Base-by-base conservation (phyloP, 495 filamentous ascomycete species). In the Penicillium odoratum region DNA sequence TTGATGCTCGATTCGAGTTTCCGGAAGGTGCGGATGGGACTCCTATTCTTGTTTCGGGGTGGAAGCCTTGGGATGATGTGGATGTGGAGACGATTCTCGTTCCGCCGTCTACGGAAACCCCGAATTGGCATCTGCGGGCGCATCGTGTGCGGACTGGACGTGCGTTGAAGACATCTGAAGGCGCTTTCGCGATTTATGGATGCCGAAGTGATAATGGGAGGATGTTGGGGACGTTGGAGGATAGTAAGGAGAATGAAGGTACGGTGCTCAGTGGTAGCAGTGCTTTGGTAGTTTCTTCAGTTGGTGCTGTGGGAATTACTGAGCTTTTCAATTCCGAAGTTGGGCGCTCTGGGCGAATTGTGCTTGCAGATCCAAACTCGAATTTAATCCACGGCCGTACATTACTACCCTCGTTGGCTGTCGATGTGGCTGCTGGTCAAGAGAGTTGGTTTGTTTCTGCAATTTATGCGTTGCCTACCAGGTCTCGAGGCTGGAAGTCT, bases 331-430 rank as follows among this genome's bases (percentile, higher is more conserved):
- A 83, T 36, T 54, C 64, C 0, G 55, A 49, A 1, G 65, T 64
- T 38, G 66, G 68, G 9, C 73, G 88, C 26, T 68, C 69, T 31
- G 87, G 87, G 1, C 81, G 73, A 50, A 73, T 88, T 49, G 84
- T 91, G 33, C 83, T 89, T 49, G 86, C 87, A 2, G 90, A 93
- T 68, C 87, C 89, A 1, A 92, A 93, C 66, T 85, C 86, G 36
- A 92, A 92, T 64, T 69, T 92, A 40, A 79, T 91, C 0, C 82
- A 88, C 71, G 82, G 84, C 34, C 71, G 89, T 51, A 89, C 87
- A 0, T 75, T 88, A 42, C 77, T 92, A 53, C 90, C 89, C 18
- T 88, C 85, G 15, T 64, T 92, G 61, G 61, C 70, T 34, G 59
- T 59, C 3, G 69, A 76, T 54, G 30, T 78, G 48, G 59, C 60